Base-by-base conservation (phyloP, 345 rosid species). In the Tarenaya hassleriana region DNA sequence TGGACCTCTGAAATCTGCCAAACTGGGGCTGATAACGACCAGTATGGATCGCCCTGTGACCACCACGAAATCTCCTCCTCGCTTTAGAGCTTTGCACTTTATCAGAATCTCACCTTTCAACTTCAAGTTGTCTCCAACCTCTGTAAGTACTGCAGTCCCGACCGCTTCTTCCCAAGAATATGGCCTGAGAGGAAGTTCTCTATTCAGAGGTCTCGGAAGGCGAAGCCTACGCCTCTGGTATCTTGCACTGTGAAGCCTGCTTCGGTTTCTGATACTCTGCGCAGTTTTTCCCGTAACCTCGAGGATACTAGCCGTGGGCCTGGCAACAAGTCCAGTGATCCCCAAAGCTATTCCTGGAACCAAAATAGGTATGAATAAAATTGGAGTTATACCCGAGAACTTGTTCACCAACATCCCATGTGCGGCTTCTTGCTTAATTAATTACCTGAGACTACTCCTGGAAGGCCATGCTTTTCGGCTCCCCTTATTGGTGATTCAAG, bases 101-200 rank as follows among this genome's bases (percentile, higher is more conserved):
- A 80, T 78, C 17, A 78, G 64, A 7, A 62, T 63, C 62, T 91
- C 85, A 16, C 79, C 85, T 71, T 77, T 77, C 58, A 78, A 63
- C 70, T 80, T 82, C 53, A 67, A 44, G 55, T 79, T 62, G 60
- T 77, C 92, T 43, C 75, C 81, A 51, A 67, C 79, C 53, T 76
- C 89, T 63, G 32, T 60, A 45, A 91, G 95, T 41, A 87, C 87
- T 24, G 77, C 72, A 48, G 75, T 67, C 31, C 96, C 95, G 4
- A 91, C 75, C 19, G 96, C 98, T 70, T 91, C 95, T 72, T 84
- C 98, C 89, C 92, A 82, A 19, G 85, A 86, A 66, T 87, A 87
- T 40, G 98, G 89, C 57, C 76, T 73, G 16, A 91, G 72, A 14
- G 96, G 98, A 59, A 71, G 75, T 60, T 91, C 92, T 56, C 81